These are phyloP conservation scores for Microdochium trichocladiopsis DNA, from an alignment of 2,329 filamentous ascomycete genomes.

Conservation along the genomic window DNA sequence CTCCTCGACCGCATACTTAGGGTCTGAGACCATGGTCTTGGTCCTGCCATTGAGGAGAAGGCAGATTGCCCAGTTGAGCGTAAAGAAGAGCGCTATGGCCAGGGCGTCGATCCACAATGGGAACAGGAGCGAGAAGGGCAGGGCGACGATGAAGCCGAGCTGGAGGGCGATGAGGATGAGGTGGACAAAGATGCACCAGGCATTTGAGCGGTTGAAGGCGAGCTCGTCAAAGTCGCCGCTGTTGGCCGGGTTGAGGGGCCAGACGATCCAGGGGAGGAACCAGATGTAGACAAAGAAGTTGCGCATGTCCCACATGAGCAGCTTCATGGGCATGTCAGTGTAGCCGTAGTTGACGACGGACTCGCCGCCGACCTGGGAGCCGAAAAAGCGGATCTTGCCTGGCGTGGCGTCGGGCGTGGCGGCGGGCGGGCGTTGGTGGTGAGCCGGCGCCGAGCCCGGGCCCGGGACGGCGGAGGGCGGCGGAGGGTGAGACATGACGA, in stretches of 20 bases:
- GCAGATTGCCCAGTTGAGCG: conserved; percentile 44
- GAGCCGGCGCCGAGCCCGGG: not conserved
- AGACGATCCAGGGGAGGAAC: conserved; percentile 54
- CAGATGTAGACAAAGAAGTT: conserved; percentile 48
- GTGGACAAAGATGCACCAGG: conserved; percentile 51
- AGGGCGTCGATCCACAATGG: conserved; percentile 39
- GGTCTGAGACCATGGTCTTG: conserved; percentile 42
- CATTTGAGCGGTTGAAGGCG: conserved; percentile 48
- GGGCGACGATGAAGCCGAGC: conserved; percentile 47
- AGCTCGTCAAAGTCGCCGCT: conserved; percentile 58
- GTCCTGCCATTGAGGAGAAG: conserved; percentile 43
- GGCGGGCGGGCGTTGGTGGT: not conserved
- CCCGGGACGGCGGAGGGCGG: not conserved
- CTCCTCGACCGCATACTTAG: conserved; percentile 40
- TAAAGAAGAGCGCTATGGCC: conserved; percentile 34
- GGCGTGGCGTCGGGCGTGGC: not conserved
- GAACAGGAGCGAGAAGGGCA: conserved; percentile 43
- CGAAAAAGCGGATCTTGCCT: conserved; percentile 34
- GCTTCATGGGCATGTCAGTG: conserved; percentile 45
- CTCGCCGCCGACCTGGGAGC: conserved; percentile 49
- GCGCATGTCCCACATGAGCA: conserved; percentile 45
- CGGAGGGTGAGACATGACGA: not conserved
- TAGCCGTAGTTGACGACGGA: conserved; percentile 55
- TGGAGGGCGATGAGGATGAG: conserved; percentile 52
- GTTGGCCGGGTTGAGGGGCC: conserved; percentile 45